A percentile compares a stretch with the other conserved stretches of the same genome.
Conservation (phyloP, 2,329 filamentous ascomycete genomes). For the Neopestalotiopsis sp. region DNA sequence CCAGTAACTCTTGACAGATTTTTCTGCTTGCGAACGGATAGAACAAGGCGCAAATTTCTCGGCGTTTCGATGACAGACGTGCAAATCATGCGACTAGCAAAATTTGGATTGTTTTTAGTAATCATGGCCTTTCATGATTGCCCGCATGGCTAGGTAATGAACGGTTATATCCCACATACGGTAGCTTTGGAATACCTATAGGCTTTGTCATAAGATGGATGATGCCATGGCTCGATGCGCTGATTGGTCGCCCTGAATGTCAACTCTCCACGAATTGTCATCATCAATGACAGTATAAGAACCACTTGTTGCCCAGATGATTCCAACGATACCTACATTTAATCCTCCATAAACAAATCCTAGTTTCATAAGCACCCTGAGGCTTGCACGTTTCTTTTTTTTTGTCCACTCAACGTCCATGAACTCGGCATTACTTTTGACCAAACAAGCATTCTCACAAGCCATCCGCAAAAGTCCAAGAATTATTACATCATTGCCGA, state of each 20-base stretch:
- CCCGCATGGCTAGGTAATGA: background rate
- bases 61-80: background rate
- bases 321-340: background rate
- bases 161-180: background rate
- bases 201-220: slow-evolving; percentile 13
- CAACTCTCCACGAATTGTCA: slow-evolving; percentile 1
- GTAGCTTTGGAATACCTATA: background rate
- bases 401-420: background rate
- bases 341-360: background rate
- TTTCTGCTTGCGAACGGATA: background rate
- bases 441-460: background rate
- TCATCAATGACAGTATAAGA: slow-evolving; percentile 5
- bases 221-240: slow-evolving; percentile 7
- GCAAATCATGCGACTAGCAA: background rate
- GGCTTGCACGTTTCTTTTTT: background rate
- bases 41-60: background rate
- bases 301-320: background rate
- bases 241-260: slow-evolving; percentile 11
- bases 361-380: background rate
- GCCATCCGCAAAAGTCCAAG: background rate
- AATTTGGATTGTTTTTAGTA: background rate
- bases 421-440: background rate
- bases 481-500: slow-evolving; percentile 10
- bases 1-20: background rate
- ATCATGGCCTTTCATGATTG: background rate